Evolutionary conservation across 345 rosid genomes (phyloP).

Genomic region (Populus ilicifolia): DNA sequence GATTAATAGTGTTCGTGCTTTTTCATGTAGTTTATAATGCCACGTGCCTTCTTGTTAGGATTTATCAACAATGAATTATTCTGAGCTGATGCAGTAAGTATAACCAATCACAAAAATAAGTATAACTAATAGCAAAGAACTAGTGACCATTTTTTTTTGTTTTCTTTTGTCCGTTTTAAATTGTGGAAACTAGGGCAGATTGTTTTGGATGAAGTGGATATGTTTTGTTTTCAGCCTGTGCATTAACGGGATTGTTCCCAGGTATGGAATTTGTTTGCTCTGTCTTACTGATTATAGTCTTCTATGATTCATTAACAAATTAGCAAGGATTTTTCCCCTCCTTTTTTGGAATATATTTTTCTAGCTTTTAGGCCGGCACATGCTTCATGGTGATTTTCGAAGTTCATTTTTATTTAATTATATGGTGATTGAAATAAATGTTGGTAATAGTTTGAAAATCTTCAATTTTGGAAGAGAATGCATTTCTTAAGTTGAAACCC

Average conservation of each 20-base stretch:
- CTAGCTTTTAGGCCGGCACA: neutral
- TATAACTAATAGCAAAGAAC: neutral
- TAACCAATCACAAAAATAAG: neutral
- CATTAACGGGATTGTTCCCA: slow-evolving; percentile 84
- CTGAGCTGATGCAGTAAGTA: neutral
- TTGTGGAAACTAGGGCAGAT: slow-evolving; percentile 62
- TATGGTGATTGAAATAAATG: too few relatives aligned
- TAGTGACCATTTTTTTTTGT: neutral
- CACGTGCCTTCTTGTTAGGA: neutral
- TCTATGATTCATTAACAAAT: neutral
- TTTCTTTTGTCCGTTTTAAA: too few relatives aligned
- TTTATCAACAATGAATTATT: neutral
- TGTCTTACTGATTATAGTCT: neutral
- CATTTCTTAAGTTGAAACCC: too few relatives aligned
- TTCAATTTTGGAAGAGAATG: too few relatives aligned
- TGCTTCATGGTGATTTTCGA: too few relatives aligned
- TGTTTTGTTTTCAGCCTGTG: slow-evolving; percentile 75
- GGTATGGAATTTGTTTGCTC: slow-evolving; percentile 36
- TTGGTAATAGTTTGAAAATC: too few relatives aligned
- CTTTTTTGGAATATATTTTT: neutral
- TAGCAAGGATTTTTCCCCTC: neutral
- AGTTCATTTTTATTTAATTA: slow-evolving; percentile 5
- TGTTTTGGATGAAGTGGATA: slow-evolving; percentile 57
- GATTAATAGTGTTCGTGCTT: neutral
- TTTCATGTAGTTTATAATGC: neutral